Percentiles rank a stretch among this genome's conserved stretches.
These are phyloP conservation scores for Przewalskia tangutica DNA, from an alignment of 257 asterid species.

Conservation along the genomic window DNA sequence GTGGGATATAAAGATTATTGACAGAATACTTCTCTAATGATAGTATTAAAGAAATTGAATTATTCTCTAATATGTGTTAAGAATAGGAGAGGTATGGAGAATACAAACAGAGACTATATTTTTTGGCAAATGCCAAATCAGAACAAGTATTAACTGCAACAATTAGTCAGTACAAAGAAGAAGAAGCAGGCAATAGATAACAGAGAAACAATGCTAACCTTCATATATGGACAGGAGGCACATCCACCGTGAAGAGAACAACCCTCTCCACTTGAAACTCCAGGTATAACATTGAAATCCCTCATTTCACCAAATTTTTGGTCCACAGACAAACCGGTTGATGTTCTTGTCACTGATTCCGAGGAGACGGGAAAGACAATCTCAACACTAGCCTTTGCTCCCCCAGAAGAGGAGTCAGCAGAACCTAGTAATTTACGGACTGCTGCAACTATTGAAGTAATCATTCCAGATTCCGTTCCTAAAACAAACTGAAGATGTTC, in stretches of 20 bases:
- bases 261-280: slow-evolving; percentile 92
- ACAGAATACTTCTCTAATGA: background rate
- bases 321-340: slow-evolving; percentile 24
- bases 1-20: background rate
- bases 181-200: background rate
- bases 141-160: background rate
- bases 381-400: slow-evolving; percentile 68
- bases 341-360: slow-evolving; percentile 59
- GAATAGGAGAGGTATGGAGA: background rate
- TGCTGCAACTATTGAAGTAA: slow-evolving; percentile 80
- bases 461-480: slow-evolving; percentile 98
- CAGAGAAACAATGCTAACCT: slow-evolving; percentile 38
- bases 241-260: slow-evolving; percentile 99
- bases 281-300: slow-evolving; percentile 59
- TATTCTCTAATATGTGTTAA: background rate
- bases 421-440: slow-evolving; percentile 55
- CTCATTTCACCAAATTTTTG: slow-evolving; percentile 19
- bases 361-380: slow-evolving; percentile 92
- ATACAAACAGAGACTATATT: background rate
- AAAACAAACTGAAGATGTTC: slow-evolving; percentile 93
- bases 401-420: slow-evolving; percentile 14
- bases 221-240: slow-evolving; percentile 99
- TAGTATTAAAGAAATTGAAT: background rate
- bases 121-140: background rate
- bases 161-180: background rate